Percentiles rank a stretch among this genome's conserved stretches.
phyloP scores from a whole-genome alignment of 441 rosid species.

The Euphorbia schlechtendalii region DNA sequence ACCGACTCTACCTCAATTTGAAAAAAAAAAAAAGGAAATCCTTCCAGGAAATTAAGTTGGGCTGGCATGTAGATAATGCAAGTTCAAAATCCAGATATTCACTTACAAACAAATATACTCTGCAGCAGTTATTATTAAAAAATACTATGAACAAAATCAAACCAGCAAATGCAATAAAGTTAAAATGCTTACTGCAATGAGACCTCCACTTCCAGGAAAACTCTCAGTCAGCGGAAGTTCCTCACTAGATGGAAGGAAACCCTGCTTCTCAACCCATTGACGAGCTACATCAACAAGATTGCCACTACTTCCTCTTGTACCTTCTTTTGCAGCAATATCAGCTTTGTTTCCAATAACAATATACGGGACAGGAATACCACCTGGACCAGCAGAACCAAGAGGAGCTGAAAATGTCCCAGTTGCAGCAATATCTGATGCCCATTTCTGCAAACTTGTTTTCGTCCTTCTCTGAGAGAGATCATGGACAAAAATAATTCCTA shows the following conservation, averaged over 20 bases:
- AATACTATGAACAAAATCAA: background rate
- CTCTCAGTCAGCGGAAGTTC: constrained; percentile 94
- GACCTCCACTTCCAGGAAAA: constrained; percentile 84
- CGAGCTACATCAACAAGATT: constrained; percentile 98
- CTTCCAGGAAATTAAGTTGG: background rate
- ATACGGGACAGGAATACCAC: constrained; percentile 96
- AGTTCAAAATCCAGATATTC: constrained; percentile 1
- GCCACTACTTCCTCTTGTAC: constrained; percentile 90
- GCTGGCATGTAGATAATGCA: background rate
- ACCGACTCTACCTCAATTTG: background rate
- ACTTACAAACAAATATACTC: background rate
- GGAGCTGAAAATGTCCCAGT: constrained; percentile 97
- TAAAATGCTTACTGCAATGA: constrained; percentile 57
- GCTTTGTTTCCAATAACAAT: constrained; percentile 91
- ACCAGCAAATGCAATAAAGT: background rate
- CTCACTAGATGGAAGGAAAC: constrained; percentile 81
- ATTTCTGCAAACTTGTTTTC: constrained; percentile 84
- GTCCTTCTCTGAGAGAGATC: constrained; percentile 97
- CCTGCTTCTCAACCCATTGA: constrained; percentile 99
- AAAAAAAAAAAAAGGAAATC: background rate
- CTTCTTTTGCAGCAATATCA: constrained; percentile 86
- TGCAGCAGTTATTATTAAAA: background rate
- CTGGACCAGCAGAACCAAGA: constrained; percentile 79
- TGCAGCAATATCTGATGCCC: constrained; percentile 87
- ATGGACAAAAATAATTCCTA: constrained; percentile 96